phyloP scores from a whole-genome alignment of 2,329 filamentous ascomycete genomes.

The Aureobasidium subglaciale region DNA sequence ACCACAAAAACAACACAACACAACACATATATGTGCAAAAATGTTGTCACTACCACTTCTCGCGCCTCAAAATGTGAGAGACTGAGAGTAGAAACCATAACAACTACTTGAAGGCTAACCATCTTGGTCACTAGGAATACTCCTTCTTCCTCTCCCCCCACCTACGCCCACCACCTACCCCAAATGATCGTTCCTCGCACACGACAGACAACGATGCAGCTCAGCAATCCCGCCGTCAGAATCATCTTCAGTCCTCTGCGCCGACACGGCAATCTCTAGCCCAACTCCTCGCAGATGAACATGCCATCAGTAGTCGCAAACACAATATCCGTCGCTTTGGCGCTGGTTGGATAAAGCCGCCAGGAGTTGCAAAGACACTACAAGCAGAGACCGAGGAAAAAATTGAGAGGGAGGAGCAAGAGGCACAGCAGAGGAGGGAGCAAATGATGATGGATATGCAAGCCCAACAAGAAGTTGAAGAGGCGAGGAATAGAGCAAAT shows the following conservation, averaged over 20 bases:
- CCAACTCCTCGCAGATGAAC: slow-evolving; percentile 68
- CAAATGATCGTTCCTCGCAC: not conserved
- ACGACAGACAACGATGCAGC: not conserved
- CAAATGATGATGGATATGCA: slow-evolving; percentile 67
- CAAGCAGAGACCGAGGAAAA: slow-evolving; percentile 86
- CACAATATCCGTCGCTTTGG: slow-evolving; percentile 81
- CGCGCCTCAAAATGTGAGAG: slow-evolving; percentile 62
- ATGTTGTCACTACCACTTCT: slow-evolving; percentile 54
- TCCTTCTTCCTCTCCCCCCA: slow-evolving; percentile 16
- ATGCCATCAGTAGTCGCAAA: slow-evolving; percentile 67
- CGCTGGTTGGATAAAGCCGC: slow-evolving; percentile 81
- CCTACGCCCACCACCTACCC: not conserved
- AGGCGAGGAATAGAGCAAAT: slow-evolving; percentile 30
- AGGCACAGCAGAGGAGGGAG: slow-evolving; percentile 65
- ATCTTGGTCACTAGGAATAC: slow-evolving; percentile 16
- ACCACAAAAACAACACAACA: not conserved
- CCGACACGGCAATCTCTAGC: slow-evolving; percentile 54
- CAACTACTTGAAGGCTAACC: no score
- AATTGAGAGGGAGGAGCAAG: slow-evolving; percentile 79
- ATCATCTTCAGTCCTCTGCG: slow-evolving; percentile 26
- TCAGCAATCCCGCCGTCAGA: slow-evolving; percentile 14
- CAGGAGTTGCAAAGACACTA: slow-evolving; percentile 80
- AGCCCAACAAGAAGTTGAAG: slow-evolving; percentile 52
- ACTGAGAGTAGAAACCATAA: no score
- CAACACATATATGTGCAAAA: not conserved